Base-by-base conservation (phyloP, 108 stramenopile species). In the Epithemia pelagica region DNA sequence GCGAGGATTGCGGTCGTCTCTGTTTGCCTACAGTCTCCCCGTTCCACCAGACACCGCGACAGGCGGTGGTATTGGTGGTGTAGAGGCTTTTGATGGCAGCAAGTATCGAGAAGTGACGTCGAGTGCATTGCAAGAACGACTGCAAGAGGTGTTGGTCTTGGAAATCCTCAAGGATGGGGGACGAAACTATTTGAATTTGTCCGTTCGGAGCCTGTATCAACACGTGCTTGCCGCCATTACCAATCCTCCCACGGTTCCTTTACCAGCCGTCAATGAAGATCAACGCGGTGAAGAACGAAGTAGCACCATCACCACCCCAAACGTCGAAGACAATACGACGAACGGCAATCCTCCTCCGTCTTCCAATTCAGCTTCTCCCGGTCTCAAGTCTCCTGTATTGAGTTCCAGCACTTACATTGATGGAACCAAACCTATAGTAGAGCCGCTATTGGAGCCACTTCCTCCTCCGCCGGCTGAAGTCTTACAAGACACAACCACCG, bases 111-210 rank as follows among this genome's bases (percentile, higher is more conserved):
- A 46, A 46, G 37, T 46, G 10, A 46, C 37, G 37, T 46, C 37
- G 10, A 46, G 37, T 15, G 57, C n/a, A 2, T 54, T 82, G n/a
- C 74, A 82, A 33, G 84, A 79, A 24, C 74, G 89, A 1, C 64
- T 90, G 54, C 79, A 87, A 37, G 83, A 87, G 52, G 71, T 90
- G 24, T 68, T 87, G 54, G 82, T 90, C 23, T 85, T 90, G 32
- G 89, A 87, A 63, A 66, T 90, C 24, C 68, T 68, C 24, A 77
- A 87, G 61, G 78, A 85, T 61, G 89, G 89, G 66, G 30, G 52
- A 2, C 66, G 69, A 2, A 67, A 78, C 26, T 81, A 84, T 32
- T 33, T 25, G 1, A 78, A 70, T 59, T 78, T 83, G 77, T 86
- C 76, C 19, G 66, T 88, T 28, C 62, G 90, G 20, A 70, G 68